Evolutionary conservation across 306 rosid species (phyloP).

Genomic region (Vachellia collinsii): DNA sequence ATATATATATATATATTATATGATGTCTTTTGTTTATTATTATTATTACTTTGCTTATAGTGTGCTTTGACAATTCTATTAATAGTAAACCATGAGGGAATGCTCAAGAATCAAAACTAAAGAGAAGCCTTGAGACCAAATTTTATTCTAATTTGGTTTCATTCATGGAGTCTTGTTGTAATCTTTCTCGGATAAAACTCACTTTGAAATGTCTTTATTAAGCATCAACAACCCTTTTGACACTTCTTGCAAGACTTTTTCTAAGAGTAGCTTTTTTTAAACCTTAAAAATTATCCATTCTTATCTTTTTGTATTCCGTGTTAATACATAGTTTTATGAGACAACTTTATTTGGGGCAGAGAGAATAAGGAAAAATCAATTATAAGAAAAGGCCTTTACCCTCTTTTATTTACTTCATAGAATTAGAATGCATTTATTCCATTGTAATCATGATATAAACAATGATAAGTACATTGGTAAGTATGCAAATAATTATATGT

Average conservation of each 20-base stretch:
- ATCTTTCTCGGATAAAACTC: not conserved
- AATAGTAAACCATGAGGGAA: not conserved
- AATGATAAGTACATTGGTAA: not conserved
- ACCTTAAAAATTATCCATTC: not conserved
- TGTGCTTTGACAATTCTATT: conserved; percentile 16
- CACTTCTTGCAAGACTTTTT: not conserved
- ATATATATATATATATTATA: conserved; percentile 34
- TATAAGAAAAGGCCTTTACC: too few relatives aligned
- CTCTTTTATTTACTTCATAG: too few relatives aligned
- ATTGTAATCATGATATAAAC: not conserved
- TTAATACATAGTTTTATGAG: too few relatives aligned
- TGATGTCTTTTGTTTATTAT: conserved; percentile 36
- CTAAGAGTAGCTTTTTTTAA: not conserved
- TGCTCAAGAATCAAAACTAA: not conserved
- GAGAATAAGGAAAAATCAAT: too few relatives aligned
- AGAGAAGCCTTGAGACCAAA: not conserved
- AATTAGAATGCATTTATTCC: not conserved
- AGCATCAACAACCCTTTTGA: not conserved
- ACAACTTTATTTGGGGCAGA: too few relatives aligned
- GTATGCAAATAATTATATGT: not conserved
- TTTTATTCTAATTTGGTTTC: not conserved
- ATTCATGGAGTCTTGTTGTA: not conserved
- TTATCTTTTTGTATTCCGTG: too few relatives aligned
- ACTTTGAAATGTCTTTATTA: not conserved
- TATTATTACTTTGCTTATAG: conserved; percentile 30